A percentile compares a stretch with the other conserved stretches of the same genome.
Evolutionary conservation across 352 stramenopile species (phyloP).

Genomic region (Globisporangium uncinulatum): DNA sequence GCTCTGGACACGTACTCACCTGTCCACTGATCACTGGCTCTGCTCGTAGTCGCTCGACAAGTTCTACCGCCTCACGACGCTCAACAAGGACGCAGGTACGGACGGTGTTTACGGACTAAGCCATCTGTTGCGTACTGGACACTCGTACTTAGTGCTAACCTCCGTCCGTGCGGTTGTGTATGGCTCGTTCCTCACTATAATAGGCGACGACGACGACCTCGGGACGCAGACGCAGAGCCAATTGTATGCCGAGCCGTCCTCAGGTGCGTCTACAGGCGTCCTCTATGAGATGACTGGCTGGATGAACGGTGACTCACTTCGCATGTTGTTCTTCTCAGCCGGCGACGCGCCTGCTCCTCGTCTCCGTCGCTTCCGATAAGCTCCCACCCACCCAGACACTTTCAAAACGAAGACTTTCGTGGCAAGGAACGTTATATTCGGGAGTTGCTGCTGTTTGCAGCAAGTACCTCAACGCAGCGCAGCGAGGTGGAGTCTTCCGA

Average conservation of each 20-base stretch:
- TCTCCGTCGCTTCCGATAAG: constrained; percentile 50
- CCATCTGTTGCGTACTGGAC: background rate
- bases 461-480: background rate
- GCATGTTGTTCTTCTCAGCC: background rate
- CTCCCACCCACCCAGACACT: background rate
- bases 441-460: background rate
- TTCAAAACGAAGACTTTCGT: background rate
- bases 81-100: constrained; percentile 40
- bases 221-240: constrained; percentile 34
- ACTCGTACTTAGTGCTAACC: background rate
- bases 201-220: constrained; percentile 12
- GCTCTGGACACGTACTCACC: too few species aligned
- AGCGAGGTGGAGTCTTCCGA: constrained; percentile 13
- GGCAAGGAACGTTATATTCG: constrained; percentile 1
- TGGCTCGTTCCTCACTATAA: background rate
- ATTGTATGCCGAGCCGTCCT: constrained; percentile 27
- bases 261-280: constrained; percentile 16
- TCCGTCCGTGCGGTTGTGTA: background rate
- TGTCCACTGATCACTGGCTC: background rate
- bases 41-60: constrained; percentile 59
- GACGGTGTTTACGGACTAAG: background rate
- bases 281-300: background rate
- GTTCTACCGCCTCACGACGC: constrained; percentile 66
- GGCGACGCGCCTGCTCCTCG: constrained; percentile 27
- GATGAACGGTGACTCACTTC: background rate